Base-by-base conservation (phyloP, 768 basidiomycete species). In the Suillus weaverae region DNA sequence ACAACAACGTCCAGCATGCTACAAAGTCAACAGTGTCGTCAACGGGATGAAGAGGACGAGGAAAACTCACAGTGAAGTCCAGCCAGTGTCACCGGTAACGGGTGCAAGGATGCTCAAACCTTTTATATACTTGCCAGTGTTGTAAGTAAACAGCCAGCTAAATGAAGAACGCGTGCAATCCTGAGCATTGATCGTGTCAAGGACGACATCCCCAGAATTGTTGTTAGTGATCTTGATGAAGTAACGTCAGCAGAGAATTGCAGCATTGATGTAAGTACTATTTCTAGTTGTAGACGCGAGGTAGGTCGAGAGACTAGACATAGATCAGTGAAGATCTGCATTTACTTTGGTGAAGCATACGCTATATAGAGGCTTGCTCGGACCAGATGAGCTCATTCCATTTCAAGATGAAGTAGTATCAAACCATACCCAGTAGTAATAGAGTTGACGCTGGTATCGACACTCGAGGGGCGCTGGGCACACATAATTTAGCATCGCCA, bases 61-160 rank as follows among this genome's bases (percentile, higher is more conserved):
- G 26, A 38, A 32, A 18, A 69, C 81, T 67, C 68, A 84, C 82
- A 84, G 64, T 1, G 66, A 71, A 44, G 67, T 79, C 83, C 83
- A 84, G 41, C 75, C 71, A 32, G 66, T 54, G 65, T 84, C 78
- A 5, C 78, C 76, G 11, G 81, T 83, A 36, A 84, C 76, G 59
- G 75, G 76, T 0, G 74, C 72, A 36, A 86, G 71, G 7, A 86
- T 78, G 55, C 78, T 81, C 60, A 85, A 71, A 3, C 84, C 85
- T 68, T 86, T 85, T 30, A 86, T 77, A 59, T 77, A 82, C 64
- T 86, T 86, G 35, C 85, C 84, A 35, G 76, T 81, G 64, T 86
- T 86, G 66, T 86, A 85, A 0, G 85, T 85, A 71, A 85, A 86
- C 6, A 84, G 55, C 80, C 82, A 84, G 4, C 65, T 76, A 4